phyloP scores from a whole-genome alignment of 371 early-diverging fungal species.

The Circinella minor region DNA sequence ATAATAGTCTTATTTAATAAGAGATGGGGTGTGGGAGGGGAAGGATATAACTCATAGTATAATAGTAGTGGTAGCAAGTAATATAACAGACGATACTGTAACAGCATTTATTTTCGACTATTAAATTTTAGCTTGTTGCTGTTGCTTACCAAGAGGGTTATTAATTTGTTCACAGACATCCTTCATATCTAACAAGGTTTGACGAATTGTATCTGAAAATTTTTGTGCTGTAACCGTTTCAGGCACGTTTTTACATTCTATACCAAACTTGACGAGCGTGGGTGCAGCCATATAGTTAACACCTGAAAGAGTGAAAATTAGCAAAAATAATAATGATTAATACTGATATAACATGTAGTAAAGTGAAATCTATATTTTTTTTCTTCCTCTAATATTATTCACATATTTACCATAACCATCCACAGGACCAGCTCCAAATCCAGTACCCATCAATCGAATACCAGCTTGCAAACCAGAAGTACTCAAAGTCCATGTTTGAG shows the following conservation, averaged over 20 bases:
- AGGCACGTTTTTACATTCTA: conserved; percentile 73
- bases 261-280: conserved; percentile 74
- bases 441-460: conserved; percentile 75
- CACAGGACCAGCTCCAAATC: conserved; percentile 69
- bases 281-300: conserved; percentile 85
- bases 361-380: too few species aligned
- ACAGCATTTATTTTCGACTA: background rate
- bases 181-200: conserved; percentile 61
- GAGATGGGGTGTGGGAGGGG: too few species aligned
- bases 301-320: conserved; percentile 38
- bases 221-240: conserved; percentile 47
- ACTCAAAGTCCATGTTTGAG: conserved; percentile 71
- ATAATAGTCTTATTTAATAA: too few species aligned
- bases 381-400: too few species aligned
- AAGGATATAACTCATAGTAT: too few species aligned
- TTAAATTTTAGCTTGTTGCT: conserved; percentile 10
- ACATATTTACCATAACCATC: too few species aligned
- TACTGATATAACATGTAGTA: too few species aligned
- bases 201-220: conserved; percentile 52
- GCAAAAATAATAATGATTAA: too few species aligned
- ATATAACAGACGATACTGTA: too few species aligned
- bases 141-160: background rate
- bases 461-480: conserved; percentile 81
- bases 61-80: too few species aligned
- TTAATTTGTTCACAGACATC: conserved; percentile 44